Evolutionary conservation across 2,329 filamentous ascomycete genomes (phyloP), one percentile per base, ranked within the genome.

Genomic region (Neofusicoccum laricinum): DNA sequence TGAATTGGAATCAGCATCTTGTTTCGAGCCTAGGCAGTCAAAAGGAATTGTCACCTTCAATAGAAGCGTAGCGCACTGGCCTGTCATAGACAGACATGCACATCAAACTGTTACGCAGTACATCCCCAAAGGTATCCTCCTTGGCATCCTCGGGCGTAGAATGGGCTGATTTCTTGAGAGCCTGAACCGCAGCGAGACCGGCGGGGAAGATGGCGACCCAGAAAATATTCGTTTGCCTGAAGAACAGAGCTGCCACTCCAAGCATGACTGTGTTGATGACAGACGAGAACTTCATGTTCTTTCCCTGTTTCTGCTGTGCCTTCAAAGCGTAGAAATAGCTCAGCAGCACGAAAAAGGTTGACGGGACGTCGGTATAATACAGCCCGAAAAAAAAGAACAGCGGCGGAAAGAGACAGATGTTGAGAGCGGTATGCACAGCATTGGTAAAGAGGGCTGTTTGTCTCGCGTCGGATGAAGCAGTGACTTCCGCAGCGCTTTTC

Each of bases 191-290:
- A n/a, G 72, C 67, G 2, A 78, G 69, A 2, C 84, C 88, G 19
- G 90, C 90, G 70, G 92, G 86, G 71, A 91, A 92, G 0, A 93
- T 81, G 0, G 91, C 89, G 0, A 93, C 88, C 95, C 95, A 99
- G 74, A 99, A 97, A 64, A 98, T 90, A 71, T 99, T 99, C 0
- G 95, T 99, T 76, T 99, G 95, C 25, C 95, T 85, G 81, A 97
- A 95, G 2, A 85, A 79, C 19, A 99, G 81, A 1, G 92, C 83
- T 1, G 85, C 67, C 0, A 92, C 67, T 0, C 93, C 93, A 5
- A 89, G 74, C 0, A 91, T 66, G 8, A 76, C 69, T 38, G 65
- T 65, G 10, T 66, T 63, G 8, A 71, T 14, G 43, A 57, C 43
- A 11, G 57, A 63, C 14, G 2, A 66, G 65, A 30, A 68, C 55